Base-by-base conservation (phyloP, 495 filamentous ascomycete genomes). In the Choiromyces venosus region DNA sequence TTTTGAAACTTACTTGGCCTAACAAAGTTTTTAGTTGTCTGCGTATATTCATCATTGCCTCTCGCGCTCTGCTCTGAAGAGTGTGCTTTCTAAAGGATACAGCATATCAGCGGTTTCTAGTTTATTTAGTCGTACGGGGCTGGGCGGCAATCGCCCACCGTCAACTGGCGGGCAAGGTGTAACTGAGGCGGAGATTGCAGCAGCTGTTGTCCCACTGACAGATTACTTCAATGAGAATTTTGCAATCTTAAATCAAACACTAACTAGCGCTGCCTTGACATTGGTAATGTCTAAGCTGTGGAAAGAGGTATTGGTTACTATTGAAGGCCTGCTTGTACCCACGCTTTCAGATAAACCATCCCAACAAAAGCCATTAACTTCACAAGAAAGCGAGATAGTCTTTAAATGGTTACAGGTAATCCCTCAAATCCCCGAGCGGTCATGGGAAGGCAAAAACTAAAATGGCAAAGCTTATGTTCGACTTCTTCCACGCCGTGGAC, bases 171-270 rank as follows among this genome's bases (percentile, higher is more conserved):
- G 83, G 21, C 86, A 88, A 37, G 85, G 86, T 1, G 83, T 93
- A 8, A 90, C 91, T 0, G 85, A 88, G 38, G 85, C 85, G 0
- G 93, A 98, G 56, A 86, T 97, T 56, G 90, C 91, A 75, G 90
- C 89, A 74, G 93, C 93, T 4, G 83, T 99, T 14, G 90, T 90
- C 72, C 93, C 94, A 4, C 87, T 99, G n/a, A 96, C 97, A 77
- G 88, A 89, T 70, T 99, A 99, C 82, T 98, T 99, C 80, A 92
- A 98, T 81, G 96, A 97, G 81, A 99, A 99, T 79, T 99, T 99
- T 79, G 94, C 93, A 46, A 97, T 97, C 80, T 95, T 99, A 92
- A 97, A 97, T 83, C 89, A 93, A 82, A 97, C 94, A 1, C 86
- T 99, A 38, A 98, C 96, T 2, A 90, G 91, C 42, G 88, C 92